Evolutionary conservation across 2,329 filamentous ascomycete genomes (phyloP).

Genomic region (Bipolaris sorokiniana): DNA sequence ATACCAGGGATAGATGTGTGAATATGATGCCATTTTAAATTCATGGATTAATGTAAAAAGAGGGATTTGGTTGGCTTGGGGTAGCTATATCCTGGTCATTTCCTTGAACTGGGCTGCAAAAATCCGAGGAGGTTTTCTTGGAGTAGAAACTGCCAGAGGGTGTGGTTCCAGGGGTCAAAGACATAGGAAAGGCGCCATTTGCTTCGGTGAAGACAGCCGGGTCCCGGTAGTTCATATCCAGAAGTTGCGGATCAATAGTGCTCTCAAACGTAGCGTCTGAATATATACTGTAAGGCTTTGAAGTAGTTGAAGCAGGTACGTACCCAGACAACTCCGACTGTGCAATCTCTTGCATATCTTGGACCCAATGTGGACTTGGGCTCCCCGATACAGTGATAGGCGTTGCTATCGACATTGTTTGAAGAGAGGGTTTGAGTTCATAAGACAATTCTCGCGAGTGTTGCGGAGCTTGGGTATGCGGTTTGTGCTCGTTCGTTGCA

Average conservation of each 20-base stretch:
- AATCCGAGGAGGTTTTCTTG: not conserved
- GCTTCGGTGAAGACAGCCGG: not conserved
- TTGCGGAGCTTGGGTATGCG: not conserved
- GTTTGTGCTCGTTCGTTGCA: not conserved
- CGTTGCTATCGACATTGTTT: not conserved
- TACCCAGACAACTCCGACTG: slow-evolving; percentile 6
- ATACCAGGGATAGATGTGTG: too few relatives aligned
- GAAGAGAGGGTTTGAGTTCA: not conserved
- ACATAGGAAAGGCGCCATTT: not conserved
- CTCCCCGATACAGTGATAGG: not conserved
- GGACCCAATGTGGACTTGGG: not conserved
- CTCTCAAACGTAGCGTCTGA: not conserved
- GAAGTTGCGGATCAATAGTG: not conserved
- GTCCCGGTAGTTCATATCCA: not conserved
- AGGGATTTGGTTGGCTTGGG: not conserved
- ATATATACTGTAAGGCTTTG: not conserved
- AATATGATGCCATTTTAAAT: not conserved
- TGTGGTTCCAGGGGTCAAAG: not conserved
- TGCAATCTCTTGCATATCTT: not conserved
- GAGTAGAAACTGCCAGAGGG: not conserved
- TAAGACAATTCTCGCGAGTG: not conserved
- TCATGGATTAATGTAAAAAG: not conserved
- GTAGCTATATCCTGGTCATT: not conserved
- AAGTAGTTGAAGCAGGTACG: slow-evolving; percentile 5
- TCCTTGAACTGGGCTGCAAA: not conserved